A percentile compares a stretch with the other conserved stretches of the same genome.
phyloP scores from a whole-genome alignment of 2,329 filamentous ascomycete species.

The Ophiostoma himal-ulmi region DNA sequence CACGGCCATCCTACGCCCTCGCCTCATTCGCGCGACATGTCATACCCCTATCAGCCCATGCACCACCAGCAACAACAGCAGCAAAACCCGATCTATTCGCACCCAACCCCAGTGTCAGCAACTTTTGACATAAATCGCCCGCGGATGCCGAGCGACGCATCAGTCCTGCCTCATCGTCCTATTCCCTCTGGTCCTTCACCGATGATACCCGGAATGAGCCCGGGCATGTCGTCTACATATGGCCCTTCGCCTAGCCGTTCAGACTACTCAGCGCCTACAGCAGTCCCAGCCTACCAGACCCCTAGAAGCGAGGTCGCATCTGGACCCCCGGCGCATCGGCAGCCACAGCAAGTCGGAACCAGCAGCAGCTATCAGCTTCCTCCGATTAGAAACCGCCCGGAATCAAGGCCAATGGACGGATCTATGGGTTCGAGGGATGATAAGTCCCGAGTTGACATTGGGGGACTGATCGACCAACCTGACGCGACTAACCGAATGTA shows the following conservation, averaged over 20 bases:
- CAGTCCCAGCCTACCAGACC: conserved; percentile 46
- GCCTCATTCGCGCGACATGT: conserved; percentile 40
- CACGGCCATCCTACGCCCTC: conserved; percentile 42
- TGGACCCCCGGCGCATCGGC: conserved; percentile 32
- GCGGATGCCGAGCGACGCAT: conserved; percentile 34
- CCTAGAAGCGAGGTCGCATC: conserved; percentile 47
- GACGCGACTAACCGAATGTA: conserved; percentile 32
- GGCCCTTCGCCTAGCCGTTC: conserved; percentile 40
- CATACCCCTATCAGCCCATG: conserved; percentile 39
- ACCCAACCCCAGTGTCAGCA: conserved; percentile 43
- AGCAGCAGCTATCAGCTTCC: conserved; percentile 40
- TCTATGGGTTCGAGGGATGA: conserved; percentile 36
- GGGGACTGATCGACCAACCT: conserved; percentile 55
- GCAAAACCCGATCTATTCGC: conserved; percentile 34
- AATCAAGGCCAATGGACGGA: conserved; percentile 21
- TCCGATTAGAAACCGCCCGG: conserved; percentile 42
- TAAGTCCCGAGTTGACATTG: conserved; percentile 54
- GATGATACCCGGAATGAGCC: conserved; percentile 37
- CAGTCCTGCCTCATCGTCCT: conserved; percentile 28
- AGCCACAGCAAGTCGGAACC: conserved; percentile 7
- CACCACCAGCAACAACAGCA: conserved; percentile 28
- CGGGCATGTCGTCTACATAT: conserved; percentile 42
- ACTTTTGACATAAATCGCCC: conserved; percentile 44
- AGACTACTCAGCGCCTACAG: conserved; percentile 38
- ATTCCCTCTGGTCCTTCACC: conserved; percentile 25